Percentiles rank a stretch among this genome's conserved stretches.
Evolutionary conservation across 2,329 filamentous ascomycete genomes (phyloP).

Genomic region (Simplicillium sp.): DNA sequence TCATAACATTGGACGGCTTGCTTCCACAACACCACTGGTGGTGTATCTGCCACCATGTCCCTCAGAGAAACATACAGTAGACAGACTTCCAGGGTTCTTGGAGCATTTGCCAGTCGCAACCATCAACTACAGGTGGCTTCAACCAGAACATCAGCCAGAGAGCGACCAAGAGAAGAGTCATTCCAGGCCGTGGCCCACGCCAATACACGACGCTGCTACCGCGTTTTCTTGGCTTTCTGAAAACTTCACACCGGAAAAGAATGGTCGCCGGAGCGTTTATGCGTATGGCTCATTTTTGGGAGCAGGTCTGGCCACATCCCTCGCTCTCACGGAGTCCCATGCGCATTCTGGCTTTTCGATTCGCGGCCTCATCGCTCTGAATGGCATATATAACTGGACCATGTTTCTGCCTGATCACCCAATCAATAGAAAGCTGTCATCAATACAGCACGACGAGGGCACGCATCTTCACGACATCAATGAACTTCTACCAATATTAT

Average conservation of each 20-base stretch:
- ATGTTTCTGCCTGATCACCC: slow-evolving; percentile 46
- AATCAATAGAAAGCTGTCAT: slow-evolving; percentile 21
- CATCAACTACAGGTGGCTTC: slow-evolving; percentile 51
- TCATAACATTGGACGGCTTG: slow-evolving; percentile 31
- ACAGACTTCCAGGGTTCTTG: slow-evolving; percentile 30
- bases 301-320: slow-evolving; percentile 44
- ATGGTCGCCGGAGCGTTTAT: slow-evolving; percentile 25
- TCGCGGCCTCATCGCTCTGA: slow-evolving; percentile 44
- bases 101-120: slow-evolving; percentile 36
- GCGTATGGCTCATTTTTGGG: slow-evolving; percentile 50
- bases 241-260: slow-evolving; percentile 28
- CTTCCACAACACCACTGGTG: slow-evolving; percentile 33
- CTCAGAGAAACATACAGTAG: slow-evolving; percentile 13
- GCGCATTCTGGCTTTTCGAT: slow-evolving; percentile 33
- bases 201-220: slow-evolving; percentile 45
- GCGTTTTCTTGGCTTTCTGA: slow-evolving; percentile 43
- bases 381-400: slow-evolving; percentile 58
- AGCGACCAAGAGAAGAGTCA: too few species aligned
- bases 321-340: slow-evolving; percentile 47
- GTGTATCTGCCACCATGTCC: slow-evolving; percentile 46
- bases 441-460: slow-evolving; percentile 15
- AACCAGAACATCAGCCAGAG: too few species aligned
- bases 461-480: slow-evolving; percentile 28
- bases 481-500: slow-evolving; percentile 30
- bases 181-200: slow-evolving; percentile 38